Conservation (phyloP, 768 basidiomycete genomes). For the Melanogaster broomeanus region DNA sequence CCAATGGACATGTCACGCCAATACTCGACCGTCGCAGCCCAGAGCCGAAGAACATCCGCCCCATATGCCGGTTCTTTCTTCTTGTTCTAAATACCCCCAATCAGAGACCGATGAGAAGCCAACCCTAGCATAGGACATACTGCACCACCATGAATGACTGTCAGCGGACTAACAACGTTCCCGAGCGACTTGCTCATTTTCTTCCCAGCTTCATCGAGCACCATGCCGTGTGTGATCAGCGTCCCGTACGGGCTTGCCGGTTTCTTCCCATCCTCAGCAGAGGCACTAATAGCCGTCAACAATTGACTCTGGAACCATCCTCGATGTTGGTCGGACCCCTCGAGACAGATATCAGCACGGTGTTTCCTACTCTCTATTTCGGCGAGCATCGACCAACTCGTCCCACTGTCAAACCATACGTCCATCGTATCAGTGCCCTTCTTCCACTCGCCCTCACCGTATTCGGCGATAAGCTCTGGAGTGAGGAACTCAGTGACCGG, state of each 20-base stretch:
- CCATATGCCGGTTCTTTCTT: constrained; percentile 81
- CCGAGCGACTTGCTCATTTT: constrained; percentile 98
- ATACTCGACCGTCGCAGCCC: constrained; percentile 91
- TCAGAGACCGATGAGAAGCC: background rate
- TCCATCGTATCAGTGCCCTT: constrained; percentile 97
- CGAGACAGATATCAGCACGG: constrained; percentile 85
- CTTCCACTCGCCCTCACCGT: constrained; percentile 50
- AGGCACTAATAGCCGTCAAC: constrained; percentile 68
- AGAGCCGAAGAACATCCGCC: constrained; percentile 82
- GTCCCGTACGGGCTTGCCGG: constrained; percentile 62
- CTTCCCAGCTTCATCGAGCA: constrained; percentile 84
- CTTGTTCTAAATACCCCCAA: constrained; percentile 46
- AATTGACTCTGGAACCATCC: constrained; percentile 99
- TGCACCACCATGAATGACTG: constrained; percentile 74
- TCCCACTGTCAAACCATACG: constrained; percentile 98
- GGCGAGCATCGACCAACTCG: constrained; percentile 85
- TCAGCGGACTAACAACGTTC: constrained; percentile 85
- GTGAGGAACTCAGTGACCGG: constrained; percentile 81
- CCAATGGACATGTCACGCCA: constrained; percentile 88
- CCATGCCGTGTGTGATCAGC: constrained; percentile 96
- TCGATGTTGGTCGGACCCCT: constrained; percentile 96
- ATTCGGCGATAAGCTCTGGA: constrained; percentile 51
- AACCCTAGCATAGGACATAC: constrained; percentile 41
- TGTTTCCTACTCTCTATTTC: constrained; percentile 39
- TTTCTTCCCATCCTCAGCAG: constrained; percentile 12